Conservation (phyloP, 2,329 filamentous ascomycete species). For the Plenodomus biglobosus region DNA sequence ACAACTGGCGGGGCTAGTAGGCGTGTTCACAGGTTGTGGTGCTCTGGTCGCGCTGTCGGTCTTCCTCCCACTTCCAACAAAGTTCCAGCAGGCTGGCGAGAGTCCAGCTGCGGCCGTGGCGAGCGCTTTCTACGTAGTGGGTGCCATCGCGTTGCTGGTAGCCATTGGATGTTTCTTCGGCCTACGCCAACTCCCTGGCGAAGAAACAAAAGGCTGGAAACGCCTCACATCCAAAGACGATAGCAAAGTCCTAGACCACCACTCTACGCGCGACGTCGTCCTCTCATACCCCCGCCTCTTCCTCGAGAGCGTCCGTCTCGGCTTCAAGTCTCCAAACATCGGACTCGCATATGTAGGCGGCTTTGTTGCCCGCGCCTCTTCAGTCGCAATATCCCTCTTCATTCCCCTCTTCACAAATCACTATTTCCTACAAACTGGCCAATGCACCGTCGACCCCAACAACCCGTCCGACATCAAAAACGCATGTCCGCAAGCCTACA, state of each 20-base stretch:
- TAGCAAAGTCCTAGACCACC: conserved; percentile 20
- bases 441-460: conserved; percentile 62
- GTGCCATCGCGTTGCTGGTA: conserved; percentile 68
- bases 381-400: conserved; percentile 92
- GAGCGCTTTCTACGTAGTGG: conserved; percentile 87
- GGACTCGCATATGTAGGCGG: conserved; percentile 88
- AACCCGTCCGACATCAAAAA: conserved; percentile 69
- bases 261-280: conserved; percentile 55
- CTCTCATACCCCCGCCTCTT: conserved; percentile 56
- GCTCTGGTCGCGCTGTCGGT: conserved; percentile 79
- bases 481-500: conserved; percentile 82
- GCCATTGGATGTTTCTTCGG: conserved; percentile 78
- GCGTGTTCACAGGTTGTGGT: conserved; percentile 88
- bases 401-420: conserved; percentile 91
- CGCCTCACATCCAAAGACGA: conserved; percentile 36
- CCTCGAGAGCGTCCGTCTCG: conserved; percentile 56
- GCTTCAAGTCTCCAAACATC: conserved; percentile 75
- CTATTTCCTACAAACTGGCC: conserved; percentile 79
- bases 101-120: conserved; percentile 74
- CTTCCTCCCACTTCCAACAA: conserved; percentile 84
- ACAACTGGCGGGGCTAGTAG: conserved; percentile 82
- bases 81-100: conserved; percentile 72
- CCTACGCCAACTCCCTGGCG: conserved; percentile 66
- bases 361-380: conserved; percentile 91
- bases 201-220: conserved; percentile 73